phyloP scores from a whole-genome alignment of 2,329 filamentous ascomycete species.

The Stromatinia cepivora region DNA sequence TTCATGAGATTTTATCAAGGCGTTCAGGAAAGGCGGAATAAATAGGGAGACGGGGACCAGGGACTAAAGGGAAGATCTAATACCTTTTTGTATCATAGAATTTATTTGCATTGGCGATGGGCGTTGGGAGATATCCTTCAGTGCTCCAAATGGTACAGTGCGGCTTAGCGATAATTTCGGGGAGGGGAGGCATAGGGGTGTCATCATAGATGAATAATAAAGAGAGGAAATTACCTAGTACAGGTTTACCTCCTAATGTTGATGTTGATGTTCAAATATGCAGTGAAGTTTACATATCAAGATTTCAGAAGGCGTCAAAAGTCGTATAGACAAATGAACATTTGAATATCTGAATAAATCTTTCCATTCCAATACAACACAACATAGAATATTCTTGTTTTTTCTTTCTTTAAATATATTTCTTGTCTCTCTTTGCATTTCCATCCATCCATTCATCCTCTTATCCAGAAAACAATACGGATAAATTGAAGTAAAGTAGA shows the following conservation, averaged over 20 bases:
- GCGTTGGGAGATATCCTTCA: slow-evolving; percentile 3
- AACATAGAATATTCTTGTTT: no score
- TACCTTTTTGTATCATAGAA: slow-evolving; percentile 1
- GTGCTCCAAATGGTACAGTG: not conserved
- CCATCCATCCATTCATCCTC: no score
- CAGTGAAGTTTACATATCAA: no score
- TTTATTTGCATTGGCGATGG: not conserved
- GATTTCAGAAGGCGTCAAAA: no score
- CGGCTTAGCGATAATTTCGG: not conserved
- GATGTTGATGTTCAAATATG: not conserved
- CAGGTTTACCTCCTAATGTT: not conserved
- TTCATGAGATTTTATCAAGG: not conserved
- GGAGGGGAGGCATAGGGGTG: not conserved
- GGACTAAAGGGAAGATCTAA: not conserved
- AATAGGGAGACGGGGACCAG: not conserved
- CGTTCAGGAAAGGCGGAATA: not conserved
- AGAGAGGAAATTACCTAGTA: not conserved
- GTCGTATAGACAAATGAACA: no score
- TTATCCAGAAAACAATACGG: no score
- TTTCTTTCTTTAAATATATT: no score
- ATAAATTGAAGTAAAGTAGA: no score
- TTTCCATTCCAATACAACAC: no score
- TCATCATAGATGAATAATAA: not conserved
- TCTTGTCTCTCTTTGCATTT: no score
- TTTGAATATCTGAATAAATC: no score